Evolutionary conservation across 2,329 filamentous ascomycete genomes (phyloP), one percentile per base, ranked within the genome.

Genomic region (Aureobasidium sp.): DNA sequence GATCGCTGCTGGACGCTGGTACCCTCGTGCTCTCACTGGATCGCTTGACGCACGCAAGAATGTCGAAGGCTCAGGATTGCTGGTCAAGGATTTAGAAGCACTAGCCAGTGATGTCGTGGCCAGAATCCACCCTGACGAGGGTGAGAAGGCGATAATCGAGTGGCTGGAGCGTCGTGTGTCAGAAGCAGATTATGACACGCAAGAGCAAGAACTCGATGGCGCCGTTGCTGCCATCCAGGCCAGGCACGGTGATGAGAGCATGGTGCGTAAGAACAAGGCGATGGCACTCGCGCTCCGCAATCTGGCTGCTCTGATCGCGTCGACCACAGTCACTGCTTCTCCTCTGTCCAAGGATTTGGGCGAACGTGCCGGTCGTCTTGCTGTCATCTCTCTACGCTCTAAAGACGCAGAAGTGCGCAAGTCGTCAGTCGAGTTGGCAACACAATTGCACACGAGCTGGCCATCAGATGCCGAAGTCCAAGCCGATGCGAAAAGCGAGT

Each of bases 371-470:
- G 64, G 71, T 7, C 68, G 68, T 29, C 63, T 66, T 45, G 66
- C 69, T 2, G 66, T 70, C 11, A 67, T 68, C 17, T 64, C 63
- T 63, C 70, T 48, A 66, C 67, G 44, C 65, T 70, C 59, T 45
- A 50, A 15, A 67, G 64, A 73, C 29, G 68, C 70, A 12, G 71
- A 73, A 57, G 70, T 73, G 12, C 63, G 72, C 44, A 89, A 90
- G 80, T 88, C 89, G 64, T 87, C 88, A n/a, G 86, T 91, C 49
- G 85, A 90, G 70, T 79, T 91, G n/a, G 91, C 88, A 68, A 85
- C 91, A 29, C 84, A 86, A 63, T 75, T 91, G 64, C 87, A 91
- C 70, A 78, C 80, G 50, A 74, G 82, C 12, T 78, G 87, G 9
- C 60, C 60, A 31, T 68, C 11, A 70, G 69, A 35, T 1, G 56